Evolutionary conservation across 179 eudicot species (phyloP).

Genomic region (Silene vulgaris): DNA sequence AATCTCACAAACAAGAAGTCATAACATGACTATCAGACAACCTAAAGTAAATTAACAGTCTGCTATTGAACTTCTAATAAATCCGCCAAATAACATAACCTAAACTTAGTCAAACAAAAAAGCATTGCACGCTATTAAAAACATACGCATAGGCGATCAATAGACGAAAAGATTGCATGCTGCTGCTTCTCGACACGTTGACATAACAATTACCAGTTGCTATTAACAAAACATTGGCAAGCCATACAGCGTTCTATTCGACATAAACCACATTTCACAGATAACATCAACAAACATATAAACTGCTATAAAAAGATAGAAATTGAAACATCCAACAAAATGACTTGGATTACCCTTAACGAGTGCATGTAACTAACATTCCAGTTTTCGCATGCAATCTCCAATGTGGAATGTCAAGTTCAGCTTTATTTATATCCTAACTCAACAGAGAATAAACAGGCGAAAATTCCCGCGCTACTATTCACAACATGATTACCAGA

Average conservation of each 20-base stretch:
- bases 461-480: neutral
- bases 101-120: neutral
- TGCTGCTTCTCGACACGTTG: neutral
- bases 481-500: neutral
- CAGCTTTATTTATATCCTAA: neutral
- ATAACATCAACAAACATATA: neutral
- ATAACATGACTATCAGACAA: neutral
- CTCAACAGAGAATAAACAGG: neutral
- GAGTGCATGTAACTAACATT: neutral
- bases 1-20: neutral
- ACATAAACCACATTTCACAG: neutral
- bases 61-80: too few relatives aligned
- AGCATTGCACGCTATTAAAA: neutral
- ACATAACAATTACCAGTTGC: neutral
- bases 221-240: neutral
- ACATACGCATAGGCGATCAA: neutral
- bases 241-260: neutral
- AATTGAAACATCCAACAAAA: conserved; percentile 2
- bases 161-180: neutral
- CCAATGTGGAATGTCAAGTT: neutral
- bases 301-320: neutral
- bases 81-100: neutral
- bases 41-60: too few relatives aligned
- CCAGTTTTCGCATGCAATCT: neutral
- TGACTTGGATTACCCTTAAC: neutral